phyloP scores from a whole-genome alignment of 805 yeast genomes.

The Diddensiella santjacobensis region DNA sequence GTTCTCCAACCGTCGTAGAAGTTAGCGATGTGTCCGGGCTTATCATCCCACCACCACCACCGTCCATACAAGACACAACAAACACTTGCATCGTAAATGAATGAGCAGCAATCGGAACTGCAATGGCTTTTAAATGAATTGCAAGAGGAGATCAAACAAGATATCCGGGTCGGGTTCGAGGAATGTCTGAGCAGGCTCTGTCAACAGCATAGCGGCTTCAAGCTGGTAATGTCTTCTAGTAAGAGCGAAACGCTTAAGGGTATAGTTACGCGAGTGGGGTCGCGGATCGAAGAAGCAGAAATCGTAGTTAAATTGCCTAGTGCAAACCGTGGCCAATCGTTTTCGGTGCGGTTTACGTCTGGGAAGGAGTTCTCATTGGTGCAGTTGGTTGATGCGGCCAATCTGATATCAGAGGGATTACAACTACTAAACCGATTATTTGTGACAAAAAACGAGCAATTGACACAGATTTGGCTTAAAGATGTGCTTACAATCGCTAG shows the following conservation, averaged over 20 bases:
- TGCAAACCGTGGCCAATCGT: constrained; percentile 15
- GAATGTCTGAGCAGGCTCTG: constrained; percentile 21
- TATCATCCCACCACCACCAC: background rate
- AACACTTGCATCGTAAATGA: background rate
- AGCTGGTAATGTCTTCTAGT: constrained; percentile 24
- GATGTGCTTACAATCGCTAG: constrained; percentile 5
- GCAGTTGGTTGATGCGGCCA: constrained; percentile 22
- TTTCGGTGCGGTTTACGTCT: constrained; percentile 10
- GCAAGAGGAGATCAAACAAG: constrained; percentile 11
- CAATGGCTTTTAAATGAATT: constrained; percentile 21
- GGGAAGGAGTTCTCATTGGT: constrained; percentile 10
- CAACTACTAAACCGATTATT: background rate
- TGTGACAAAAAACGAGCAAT: background rate
- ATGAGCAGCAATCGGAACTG: constrained; percentile 14
- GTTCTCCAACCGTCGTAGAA: background rate
- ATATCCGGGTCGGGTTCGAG: constrained; percentile 17
- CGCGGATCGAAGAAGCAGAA: constrained; percentile 16
- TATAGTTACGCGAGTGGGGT: constrained; percentile 20
- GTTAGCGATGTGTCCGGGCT: background rate
- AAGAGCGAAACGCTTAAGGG: constrained; percentile 25
- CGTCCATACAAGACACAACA: background rate
- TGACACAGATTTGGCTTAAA: background rate
- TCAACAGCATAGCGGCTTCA: constrained; percentile 17
- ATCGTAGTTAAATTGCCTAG: constrained; percentile 16
- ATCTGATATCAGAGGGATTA: constrained; percentile 15